Base-by-base conservation (phyloP, 768 basidiomycete species). In the Asterophora lycoperdoides region DNA sequence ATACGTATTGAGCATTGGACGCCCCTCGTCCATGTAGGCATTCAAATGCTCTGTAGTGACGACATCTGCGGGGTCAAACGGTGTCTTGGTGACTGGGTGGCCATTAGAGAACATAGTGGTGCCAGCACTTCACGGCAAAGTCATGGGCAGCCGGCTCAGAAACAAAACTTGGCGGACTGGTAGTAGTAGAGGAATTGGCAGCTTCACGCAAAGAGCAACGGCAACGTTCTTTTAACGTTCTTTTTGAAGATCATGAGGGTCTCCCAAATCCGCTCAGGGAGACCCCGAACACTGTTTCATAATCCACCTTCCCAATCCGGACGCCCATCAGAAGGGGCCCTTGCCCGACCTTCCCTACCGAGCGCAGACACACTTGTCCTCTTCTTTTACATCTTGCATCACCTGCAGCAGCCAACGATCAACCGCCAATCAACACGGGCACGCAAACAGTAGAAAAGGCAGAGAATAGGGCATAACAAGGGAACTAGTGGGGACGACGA, bases 1-100 rank as follows among this genome's bases (percentile, higher is more conserved):
- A 65, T 95, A 97, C 66, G 94, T 89, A 71, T 97, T 97, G 56
- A 96, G 67, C 69, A 84, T 79, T 36, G 73, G 68, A 57, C 61
- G 42, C 51, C 69, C 68, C 33, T 66, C 65, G 45, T 69, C 71
- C 53, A 70, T 62, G 51, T 68, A 65, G 46, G 71, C 67, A 46
- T 69, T 60, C 43, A 78, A 64, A 39, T 68, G 61, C 49, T 71
- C 65, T 13, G 80, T 79, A 55, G 79, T 80, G 47, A 72, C 71
- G 48, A 80, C 80, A 48, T 66, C 70, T 43, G 66, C 73, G 10
- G 74, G 69, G 62, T 74, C 68, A 60, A 68, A 69, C 49, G 69
- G 51, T 40, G 45, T 51, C 30, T 41, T 19, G 53, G 63, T 56
- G 60, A 46, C 23, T 23, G 23, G 50, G 46, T 52, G 57, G 32